These are phyloP conservation scores for Tetrahymena thermophila DNA, from an alignment of 73 alveolate species.

Conservation along the genomic window DNA sequence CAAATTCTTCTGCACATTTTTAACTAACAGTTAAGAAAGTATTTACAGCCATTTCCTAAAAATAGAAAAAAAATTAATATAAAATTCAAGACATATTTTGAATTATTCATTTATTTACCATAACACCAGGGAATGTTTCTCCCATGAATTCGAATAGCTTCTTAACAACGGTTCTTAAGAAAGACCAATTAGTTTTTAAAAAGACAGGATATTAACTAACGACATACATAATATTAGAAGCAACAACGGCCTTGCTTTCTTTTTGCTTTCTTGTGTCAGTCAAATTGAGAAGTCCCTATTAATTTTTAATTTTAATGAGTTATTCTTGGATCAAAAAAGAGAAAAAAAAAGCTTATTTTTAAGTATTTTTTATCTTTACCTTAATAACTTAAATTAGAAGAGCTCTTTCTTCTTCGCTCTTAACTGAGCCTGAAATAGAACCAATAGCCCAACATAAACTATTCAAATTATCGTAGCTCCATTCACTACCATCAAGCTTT, in stretches of 20 bases:
- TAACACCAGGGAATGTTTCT: constrained; percentile 94
- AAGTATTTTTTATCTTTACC: background rate
- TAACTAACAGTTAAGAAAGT: constrained; percentile 82
- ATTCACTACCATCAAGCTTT: constrained; percentile 47
- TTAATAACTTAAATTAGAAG: constrained; percentile 66
- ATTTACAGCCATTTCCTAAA: constrained; percentile 95
- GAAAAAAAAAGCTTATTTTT: background rate
- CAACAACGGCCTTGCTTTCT: constrained; percentile 71
- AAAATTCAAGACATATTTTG: background rate
- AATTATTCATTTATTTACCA: background rate
- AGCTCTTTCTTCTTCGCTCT: constrained; percentile 60
- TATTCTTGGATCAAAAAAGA: background rate
- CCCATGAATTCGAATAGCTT: constrained; percentile 97
- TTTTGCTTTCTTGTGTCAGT: constrained; percentile 65
- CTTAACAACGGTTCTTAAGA: constrained; percentile 94
- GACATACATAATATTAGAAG: constrained; percentile 94
- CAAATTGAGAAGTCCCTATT: constrained; percentile 43
- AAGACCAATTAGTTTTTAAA: constrained; percentile 90
- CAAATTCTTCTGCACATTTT: constrained; percentile 68
- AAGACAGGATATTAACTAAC: constrained; percentile 96
- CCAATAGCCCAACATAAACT: constrained; percentile 85
- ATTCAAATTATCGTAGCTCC: constrained; percentile 65
- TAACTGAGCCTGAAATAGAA: constrained; percentile 67
- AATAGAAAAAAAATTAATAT: background rate
- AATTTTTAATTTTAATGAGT: background rate